Conservation (phyloP, 106 monocot genomes). For the Iris macrosiphon region DNA sequence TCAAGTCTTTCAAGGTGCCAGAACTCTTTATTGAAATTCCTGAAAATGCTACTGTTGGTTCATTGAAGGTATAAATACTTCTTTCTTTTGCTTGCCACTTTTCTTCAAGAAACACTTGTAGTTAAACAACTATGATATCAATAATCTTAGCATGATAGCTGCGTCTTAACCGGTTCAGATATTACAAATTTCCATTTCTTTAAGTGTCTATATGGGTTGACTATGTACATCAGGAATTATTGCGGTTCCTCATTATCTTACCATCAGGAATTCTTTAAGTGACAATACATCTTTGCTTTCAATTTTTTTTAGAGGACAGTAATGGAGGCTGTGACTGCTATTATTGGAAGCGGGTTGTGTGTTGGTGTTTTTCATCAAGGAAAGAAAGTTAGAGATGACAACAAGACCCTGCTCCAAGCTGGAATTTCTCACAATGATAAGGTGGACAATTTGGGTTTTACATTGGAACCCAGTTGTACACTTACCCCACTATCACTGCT, state of each 20-base stretch:
- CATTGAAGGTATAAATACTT: slow-evolving; percentile 60
- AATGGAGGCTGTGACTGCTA: slow-evolving; percentile 71
- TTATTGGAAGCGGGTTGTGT: slow-evolving; percentile 54
- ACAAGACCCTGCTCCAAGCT: slow-evolving; percentile 55
- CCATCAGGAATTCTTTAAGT: no score
- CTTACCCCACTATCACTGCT: slow-evolving; percentile 13
- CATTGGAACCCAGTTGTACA: slow-evolving; percentile 53
- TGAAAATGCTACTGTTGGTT: slow-evolving; percentile 86
- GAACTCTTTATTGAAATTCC: slow-evolving; percentile 92
- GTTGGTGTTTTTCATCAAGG: slow-evolving; percentile 70
- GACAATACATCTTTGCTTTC: background rate
- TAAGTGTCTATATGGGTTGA: no score
- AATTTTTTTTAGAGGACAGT: slow-evolving; percentile 51
- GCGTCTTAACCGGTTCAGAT: no score
- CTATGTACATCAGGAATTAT: no score
- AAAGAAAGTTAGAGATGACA: slow-evolving; percentile 77
- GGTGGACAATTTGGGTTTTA: slow-evolving; percentile 62
- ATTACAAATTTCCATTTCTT: no score
- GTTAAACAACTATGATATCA: no score
- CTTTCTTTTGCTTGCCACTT: no score
- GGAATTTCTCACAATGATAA: slow-evolving; percentile 51
- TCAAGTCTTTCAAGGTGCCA: slow-evolving; percentile 86
- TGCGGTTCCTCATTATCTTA: no score
- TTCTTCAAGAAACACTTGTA: no score
- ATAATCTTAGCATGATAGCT: no score